Percentiles rank a stretch among this genome's conserved stretches.
Conservation (phyloP, 768 basidiomycete species). For the Mycena galopus region DNA sequence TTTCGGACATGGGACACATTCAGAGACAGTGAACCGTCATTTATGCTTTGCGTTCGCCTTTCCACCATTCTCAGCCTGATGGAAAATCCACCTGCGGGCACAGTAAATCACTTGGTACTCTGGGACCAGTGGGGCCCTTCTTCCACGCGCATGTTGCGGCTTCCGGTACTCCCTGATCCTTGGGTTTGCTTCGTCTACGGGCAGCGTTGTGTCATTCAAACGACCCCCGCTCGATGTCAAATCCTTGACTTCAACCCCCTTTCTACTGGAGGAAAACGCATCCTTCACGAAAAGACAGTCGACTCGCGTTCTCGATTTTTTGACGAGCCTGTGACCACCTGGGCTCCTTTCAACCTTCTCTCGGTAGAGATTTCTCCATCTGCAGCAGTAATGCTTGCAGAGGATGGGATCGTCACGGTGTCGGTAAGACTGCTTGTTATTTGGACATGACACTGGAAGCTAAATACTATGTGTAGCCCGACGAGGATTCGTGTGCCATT, state of each 20-base stretch:
- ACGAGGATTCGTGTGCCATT: neutral
- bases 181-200: slow-evolving; percentile 55
- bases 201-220: slow-evolving; percentile 47
- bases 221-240: slow-evolving; percentile 34
- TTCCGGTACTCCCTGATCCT: slow-evolving; percentile 42
- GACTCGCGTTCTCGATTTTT: slow-evolving; percentile 37
- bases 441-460: neutral
- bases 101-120: slow-evolving; percentile 23
- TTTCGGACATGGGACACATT: slow-evolving; percentile 12
- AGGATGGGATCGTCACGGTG: slow-evolving; percentile 50
- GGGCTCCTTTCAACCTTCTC: slow-evolving; percentile 39
- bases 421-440: slow-evolving; percentile 38
- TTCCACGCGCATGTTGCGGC: slow-evolving; percentile 45
- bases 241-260: slow-evolving; percentile 52
- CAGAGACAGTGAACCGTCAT: slow-evolving; percentile 13
- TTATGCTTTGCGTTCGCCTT: slow-evolving; percentile 48
- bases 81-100: slow-evolving; percentile 19
- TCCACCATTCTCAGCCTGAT: slow-evolving; percentile 46
- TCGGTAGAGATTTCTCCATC: slow-evolving; percentile 31
- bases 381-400: slow-evolving; percentile 50
- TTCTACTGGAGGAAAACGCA: slow-evolving; percentile 36
- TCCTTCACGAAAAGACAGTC: slow-evolving; percentile 33
- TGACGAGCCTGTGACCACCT: slow-evolving; percentile 39
- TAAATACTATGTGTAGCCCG: neutral
- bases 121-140: slow-evolving; percentile 51